A percentile compares a stretch with the other conserved stretches of the same genome.
Conservation (phyloP, 2,329 filamentous ascomycete genomes). For the Fusarium sp. region DNA sequence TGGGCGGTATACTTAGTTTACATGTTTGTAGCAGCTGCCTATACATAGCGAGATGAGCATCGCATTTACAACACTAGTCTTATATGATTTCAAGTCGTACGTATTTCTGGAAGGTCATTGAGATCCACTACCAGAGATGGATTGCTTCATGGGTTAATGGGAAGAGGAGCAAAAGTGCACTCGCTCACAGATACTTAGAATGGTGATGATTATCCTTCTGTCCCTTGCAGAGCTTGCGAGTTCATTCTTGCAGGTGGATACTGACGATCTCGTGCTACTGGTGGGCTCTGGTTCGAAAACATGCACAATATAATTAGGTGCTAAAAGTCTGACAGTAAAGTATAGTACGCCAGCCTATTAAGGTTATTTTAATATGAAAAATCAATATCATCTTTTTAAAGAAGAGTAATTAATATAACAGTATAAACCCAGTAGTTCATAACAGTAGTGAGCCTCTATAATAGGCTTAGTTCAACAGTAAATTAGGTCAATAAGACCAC, state of each 20-base stretch:
- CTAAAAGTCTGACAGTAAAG: too few relatives aligned
- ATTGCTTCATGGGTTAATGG: background rate
- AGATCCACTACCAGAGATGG: background rate
- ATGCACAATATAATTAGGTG: constrained; percentile 8
- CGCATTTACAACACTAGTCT: background rate
- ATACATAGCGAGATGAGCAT: constrained; percentile 10
- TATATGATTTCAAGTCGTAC: background rate
- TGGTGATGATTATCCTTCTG: background rate
- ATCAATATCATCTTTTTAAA: too few relatives aligned
- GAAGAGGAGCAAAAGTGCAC: background rate
- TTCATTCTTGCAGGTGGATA: background rate
- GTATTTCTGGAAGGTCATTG: background rate
- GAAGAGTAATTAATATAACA: too few relatives aligned
- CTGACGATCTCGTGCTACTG: constrained; percentile 9
- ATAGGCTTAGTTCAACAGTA: too few relatives aligned
- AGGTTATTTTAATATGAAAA: too few relatives aligned
- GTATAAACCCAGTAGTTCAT: too few relatives aligned
- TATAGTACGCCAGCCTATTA: too few relatives aligned
- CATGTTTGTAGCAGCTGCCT: constrained; percentile 5
- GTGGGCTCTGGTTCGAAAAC: background rate
- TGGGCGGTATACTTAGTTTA: constrained; percentile 6
- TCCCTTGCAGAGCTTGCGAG: constrained; percentile 11
- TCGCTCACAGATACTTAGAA: background rate
- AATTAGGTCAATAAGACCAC: too few relatives aligned
- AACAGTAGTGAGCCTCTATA: too few relatives aligned